Evolutionary conservation across 1,139 yeast species (phyloP).

Genomic region (Yamadazyma aaseri): DNA sequence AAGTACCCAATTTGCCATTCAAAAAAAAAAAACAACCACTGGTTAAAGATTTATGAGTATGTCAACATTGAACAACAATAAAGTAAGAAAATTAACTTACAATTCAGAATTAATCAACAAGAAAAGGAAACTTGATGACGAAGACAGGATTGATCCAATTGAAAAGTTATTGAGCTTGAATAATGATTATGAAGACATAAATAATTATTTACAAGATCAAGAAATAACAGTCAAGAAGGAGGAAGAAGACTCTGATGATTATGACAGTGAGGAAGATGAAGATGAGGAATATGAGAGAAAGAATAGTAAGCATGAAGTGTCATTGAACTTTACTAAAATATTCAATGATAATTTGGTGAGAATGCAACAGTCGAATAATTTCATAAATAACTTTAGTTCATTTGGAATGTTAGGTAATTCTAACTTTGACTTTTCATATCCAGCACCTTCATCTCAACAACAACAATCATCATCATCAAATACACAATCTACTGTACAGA

Average conservation of each 20-base stretch:
- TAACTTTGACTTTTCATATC: constrained; percentile 4
- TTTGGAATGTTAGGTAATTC: constrained; percentile 33
- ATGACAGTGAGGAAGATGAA: constrained; percentile 11
- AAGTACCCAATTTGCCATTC: constrained; percentile 5
- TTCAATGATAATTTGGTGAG: constrained; percentile 40
- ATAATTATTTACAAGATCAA: constrained; percentile 10
- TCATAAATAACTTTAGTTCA: constrained; percentile 25
- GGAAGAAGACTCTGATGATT: constrained; percentile 9
- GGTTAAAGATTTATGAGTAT: constrained; percentile 9
- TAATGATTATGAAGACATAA: constrained; percentile 27
- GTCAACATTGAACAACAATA: constrained; percentile 28
- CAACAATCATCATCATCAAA: constrained; percentile 1
- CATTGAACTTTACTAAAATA: constrained; percentile 39
- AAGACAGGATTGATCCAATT: constrained; percentile 44
- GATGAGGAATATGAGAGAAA: constrained; percentile 10
- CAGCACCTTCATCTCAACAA: neutral
- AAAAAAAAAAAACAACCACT: neutral
- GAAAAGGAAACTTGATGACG: constrained; percentile 14
- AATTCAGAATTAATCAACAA: constrained; percentile 5
- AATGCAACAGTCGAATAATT: constrained; percentile 26
- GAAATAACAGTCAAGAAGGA: constrained; percentile 5
- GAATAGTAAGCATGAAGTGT: constrained; percentile 15
- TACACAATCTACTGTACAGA: neutral
- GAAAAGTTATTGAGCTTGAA: constrained; percentile 43
- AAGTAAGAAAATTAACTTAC: constrained; percentile 22